Evolutionary conservation across 148 eudicot species (phyloP), one percentile per base, ranked within the genome.

Genomic region (Rhododendron williamsianum): DNA sequence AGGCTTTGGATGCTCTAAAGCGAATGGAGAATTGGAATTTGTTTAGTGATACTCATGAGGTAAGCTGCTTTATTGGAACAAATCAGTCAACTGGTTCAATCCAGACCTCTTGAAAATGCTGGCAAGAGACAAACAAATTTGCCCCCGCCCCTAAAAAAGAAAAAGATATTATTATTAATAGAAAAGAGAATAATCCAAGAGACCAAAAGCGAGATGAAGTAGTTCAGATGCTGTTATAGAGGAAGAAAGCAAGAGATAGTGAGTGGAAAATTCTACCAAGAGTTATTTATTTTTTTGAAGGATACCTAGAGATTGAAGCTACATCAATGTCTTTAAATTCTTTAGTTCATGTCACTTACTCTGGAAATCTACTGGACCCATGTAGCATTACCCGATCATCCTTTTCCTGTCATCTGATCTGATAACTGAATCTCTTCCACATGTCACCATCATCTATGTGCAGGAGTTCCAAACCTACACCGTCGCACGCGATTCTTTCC

Each of bases 21-120:
- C 91, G 96, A 85, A 95, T 96, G 97, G 99, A 96, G 87, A 93
- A 83, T 90, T 96, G 98, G 96, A 96, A 96, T 89, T 87, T 96
- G 90, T 96, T 96, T 85, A 92, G 93, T 87, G 99, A 95, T 85
- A 86, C 89, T 52, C 30, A 87, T 77, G 99, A 92, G 97, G 99
- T 96, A 87, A 81, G 80, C 33, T 86, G 43, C 48, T 79, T 81
- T 52, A 25, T 35, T 81, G 35, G 76, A 65, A 41, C 48, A 5
- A 38, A 25, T 38, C 52, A 13, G 13, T 21, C 35, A 38, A 16
- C 83, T 58, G 74, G 74, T 71, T 4, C 18, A 49, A 36, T 36
- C 13, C 30, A 25, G 36, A 25, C 58, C 19, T 4, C 21, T 63
- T 82, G 36, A 82, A 82, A 82, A n/a, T 63, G 23, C 19, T 27